Evolutionary conservation across 108 stramenopile genomes (phyloP).

Genomic region (Fragilaria crotonensis): DNA sequence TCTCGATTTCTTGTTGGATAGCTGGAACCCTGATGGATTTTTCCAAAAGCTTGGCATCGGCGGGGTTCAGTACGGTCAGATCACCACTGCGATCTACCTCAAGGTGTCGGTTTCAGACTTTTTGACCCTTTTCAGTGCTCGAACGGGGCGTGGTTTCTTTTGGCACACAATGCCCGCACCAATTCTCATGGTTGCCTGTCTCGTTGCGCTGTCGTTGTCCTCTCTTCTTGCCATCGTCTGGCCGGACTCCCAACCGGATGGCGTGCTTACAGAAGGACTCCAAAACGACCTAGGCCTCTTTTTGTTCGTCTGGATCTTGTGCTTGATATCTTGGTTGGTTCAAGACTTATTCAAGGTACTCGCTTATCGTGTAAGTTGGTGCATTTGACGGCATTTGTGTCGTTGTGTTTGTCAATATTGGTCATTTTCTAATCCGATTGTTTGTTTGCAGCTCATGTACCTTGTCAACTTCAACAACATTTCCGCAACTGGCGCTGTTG

Average conservation of each 20-base stretch:
- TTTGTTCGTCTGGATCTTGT: constrained; percentile 43
- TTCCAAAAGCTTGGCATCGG: constrained; percentile 24
- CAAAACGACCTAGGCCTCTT: constrained; percentile 27
- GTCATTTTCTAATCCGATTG: not conserved
- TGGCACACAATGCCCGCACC: constrained; percentile 32
- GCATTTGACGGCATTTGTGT: not conserved
- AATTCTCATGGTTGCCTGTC: constrained; percentile 28
- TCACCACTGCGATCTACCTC: constrained; percentile 43
- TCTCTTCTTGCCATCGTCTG: constrained; percentile 35
- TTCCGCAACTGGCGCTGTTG: constrained; percentile 15
- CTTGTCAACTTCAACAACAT: constrained; percentile 14
- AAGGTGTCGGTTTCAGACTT: constrained; percentile 52
- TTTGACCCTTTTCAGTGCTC: constrained; percentile 42
- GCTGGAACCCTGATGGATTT: constrained; percentile 31
- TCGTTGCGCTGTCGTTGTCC: constrained; percentile 26
- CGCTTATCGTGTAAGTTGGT: constrained; percentile 9
- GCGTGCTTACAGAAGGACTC: constrained; percentile 32
- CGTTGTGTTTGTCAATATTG: not conserved
- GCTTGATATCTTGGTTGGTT: constrained; percentile 34
- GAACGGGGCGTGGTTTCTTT: constrained; percentile 27
- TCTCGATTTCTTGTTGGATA: constrained; percentile 30
- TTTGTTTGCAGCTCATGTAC: constrained; percentile 8
- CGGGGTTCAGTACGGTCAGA: constrained; percentile 41
- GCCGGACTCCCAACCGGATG: constrained; percentile 26
- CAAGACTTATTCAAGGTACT: constrained; percentile 39